Percentiles rank a stretch among this genome's conserved stretches.
Evolutionary conservation across 2,329 filamentous ascomycete species (phyloP).

Genomic region (Neofusicoccum umdonicola): DNA sequence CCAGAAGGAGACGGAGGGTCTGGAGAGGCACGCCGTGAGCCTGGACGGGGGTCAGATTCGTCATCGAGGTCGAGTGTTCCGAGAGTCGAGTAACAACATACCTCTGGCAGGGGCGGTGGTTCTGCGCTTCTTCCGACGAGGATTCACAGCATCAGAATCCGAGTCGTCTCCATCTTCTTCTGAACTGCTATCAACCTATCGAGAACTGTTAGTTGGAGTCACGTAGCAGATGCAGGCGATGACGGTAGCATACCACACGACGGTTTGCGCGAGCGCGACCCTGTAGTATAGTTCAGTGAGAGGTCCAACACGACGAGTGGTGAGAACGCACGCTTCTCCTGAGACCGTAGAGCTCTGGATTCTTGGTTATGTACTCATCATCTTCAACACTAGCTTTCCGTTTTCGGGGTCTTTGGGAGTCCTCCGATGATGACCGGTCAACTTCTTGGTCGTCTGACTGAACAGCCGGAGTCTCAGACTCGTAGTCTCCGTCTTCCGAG

Average conservation of each 20-base stretch:
- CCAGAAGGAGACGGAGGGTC: slow-evolving; percentile 59
- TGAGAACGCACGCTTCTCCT: slow-evolving; percentile 74
- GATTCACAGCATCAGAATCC: slow-evolving; percentile 69
- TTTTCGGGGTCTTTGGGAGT: slow-evolving; percentile 65
- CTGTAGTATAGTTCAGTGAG: slow-evolving; percentile 40
- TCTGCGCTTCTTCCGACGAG: slow-evolving; percentile 64
- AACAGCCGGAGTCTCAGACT: slow-evolving; percentile 57
- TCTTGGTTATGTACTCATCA: slow-evolving; percentile 81
- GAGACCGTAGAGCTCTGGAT: slow-evolving; percentile 92
- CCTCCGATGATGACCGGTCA: slow-evolving; percentile 66
- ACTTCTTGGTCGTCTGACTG: slow-evolving; percentile 52
- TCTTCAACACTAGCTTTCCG: slow-evolving; percentile 65
- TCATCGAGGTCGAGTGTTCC: neutral
- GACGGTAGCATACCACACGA: slow-evolving; percentile 52
- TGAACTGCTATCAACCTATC: slow-evolving; percentile 56
- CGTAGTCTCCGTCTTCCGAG: slow-evolving; percentile 67
- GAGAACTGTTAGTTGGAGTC: neutral
- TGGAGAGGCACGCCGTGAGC: slow-evolving; percentile 50
- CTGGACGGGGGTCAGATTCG: slow-evolving; percentile 55
- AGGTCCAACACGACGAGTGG: slow-evolving; percentile 13
- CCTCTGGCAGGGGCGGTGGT: slow-evolving; percentile 63
- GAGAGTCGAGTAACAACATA: slow-evolving; percentile 53
- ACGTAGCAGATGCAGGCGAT: slow-evolving; percentile 18
- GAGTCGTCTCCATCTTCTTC: slow-evolving; percentile 66
- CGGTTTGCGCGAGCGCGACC: slow-evolving; percentile 61